Percentiles rank a stretch among this genome's conserved stretches.
Evolutionary conservation across 106 monocot species (phyloP).

Genomic region (Dendrobium chrysotoxum): DNA sequence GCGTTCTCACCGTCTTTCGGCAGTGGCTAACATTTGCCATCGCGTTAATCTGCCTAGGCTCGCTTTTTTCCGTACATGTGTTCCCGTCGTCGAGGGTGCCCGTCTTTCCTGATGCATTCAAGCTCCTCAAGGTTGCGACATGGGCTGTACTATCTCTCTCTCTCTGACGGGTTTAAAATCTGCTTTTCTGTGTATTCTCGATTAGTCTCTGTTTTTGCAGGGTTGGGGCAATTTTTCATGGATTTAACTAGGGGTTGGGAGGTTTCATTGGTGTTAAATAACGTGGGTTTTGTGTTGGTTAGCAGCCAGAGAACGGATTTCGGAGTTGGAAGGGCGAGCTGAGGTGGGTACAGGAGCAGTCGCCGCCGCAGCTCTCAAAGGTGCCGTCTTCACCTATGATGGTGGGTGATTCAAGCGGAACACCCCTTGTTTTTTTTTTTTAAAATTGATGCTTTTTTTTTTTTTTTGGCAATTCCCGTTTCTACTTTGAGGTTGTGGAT

Average conservation of each 20-base stretch:
- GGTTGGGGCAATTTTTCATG: not conserved
- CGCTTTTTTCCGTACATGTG: constrained; percentile 43
- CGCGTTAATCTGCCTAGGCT: constrained; percentile 27
- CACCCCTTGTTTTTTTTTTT: not conserved
- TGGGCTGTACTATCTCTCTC: not conserved
- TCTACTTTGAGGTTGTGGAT: too few relatives aligned
- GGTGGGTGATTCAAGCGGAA: constrained; percentile 15
- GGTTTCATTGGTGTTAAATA: not conserved
- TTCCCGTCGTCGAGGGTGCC: constrained; percentile 19
- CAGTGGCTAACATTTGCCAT: constrained; percentile 46
- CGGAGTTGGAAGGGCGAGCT: constrained; percentile 25
- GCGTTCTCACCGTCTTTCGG: constrained; percentile 32
- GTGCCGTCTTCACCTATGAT: constrained; percentile 12
- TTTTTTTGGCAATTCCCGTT: too few relatives aligned
- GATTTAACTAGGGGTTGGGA: not conserved
- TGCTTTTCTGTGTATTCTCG: not conserved
- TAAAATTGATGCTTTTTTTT: not conserved
- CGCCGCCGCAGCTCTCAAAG: constrained; percentile 27
- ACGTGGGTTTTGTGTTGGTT: not conserved
- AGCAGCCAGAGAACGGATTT: constrained; percentile 26
- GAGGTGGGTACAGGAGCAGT: constrained; percentile 42
- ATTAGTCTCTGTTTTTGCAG: not conserved
- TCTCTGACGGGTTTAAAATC: not conserved
- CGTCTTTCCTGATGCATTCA: constrained; percentile 11
- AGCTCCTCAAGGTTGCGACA: constrained; percentile 36